Evolutionary conservation across 148 eudicot genomes (phyloP), one percentile per base, ranked within the genome.

Genomic region (Silene uniflora): DNA sequence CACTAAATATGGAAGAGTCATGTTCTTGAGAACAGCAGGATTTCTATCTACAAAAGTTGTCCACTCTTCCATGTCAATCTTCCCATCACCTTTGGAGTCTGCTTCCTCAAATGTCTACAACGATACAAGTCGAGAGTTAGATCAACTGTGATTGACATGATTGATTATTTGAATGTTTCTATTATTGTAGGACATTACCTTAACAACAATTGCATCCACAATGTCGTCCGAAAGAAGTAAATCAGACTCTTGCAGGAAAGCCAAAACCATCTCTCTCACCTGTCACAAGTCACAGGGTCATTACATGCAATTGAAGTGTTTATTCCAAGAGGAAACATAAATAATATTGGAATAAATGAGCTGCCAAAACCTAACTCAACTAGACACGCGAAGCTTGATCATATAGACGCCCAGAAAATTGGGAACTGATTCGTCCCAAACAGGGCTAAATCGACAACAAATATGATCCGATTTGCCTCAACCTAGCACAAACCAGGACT

Each of bases 1-100:
- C 84, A 74, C 80, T 6, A 85, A 49, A 75, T 84, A 84, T 25
- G 88, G 90, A 76, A 85, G 56, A 10, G 86, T 86, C 89, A 88
- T 84, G 73, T 72, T 79, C 79, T 83, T 84, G 47, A 85, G 18
- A 35, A 84, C 27, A 1, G 81, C 75, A 18, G 84, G 88, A 71
- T 75, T 73, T 39, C 54, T 67, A 3, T 55, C 70, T 9, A 73
- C 81, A 58, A 81, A 78, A 9, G 72, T 84, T 14, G 25, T 75
- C 90, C 88, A 87, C 44, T 87, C 85, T 68, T 85, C 83, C 39
- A 12, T 10, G 62, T 84, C 87, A 10, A 87, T 82, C 69, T 70
- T 87, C 46, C 90, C 84, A 25, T 88, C 91, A 71, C 73, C 61
- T 66, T 81, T 78, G 9, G 64, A 61, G 68, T 86, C 91, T 7